Evolutionary conservation across 2,329 filamentous ascomycete species (phyloP).

Genomic region (Aspergillus fischeri): DNA sequence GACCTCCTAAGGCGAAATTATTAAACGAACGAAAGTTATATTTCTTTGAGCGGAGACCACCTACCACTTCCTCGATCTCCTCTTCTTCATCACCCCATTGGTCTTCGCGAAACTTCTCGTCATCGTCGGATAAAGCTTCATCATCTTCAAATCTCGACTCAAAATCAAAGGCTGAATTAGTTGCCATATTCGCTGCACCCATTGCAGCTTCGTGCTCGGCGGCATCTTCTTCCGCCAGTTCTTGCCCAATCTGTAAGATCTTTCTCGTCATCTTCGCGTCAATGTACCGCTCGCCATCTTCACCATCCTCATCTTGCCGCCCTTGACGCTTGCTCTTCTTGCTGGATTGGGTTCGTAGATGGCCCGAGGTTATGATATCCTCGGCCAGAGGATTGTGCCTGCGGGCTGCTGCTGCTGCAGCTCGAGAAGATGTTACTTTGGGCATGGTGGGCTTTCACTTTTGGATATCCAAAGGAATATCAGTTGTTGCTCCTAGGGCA

Average conservation of each 20-base stretch:
- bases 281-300: slow-evolving; percentile 67
- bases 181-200: slow-evolving; percentile 39
- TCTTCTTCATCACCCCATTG: slow-evolving; percentile 82
- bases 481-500: background rate
- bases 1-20: slow-evolving; percentile 56
- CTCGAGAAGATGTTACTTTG: slow-evolving; percentile 62
- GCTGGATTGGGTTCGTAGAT: slow-evolving; percentile 69
- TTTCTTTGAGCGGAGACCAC: slow-evolving; percentile 5
- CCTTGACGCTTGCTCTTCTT: slow-evolving; percentile 65
- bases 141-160: slow-evolving; percentile 66
- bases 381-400: slow-evolving; percentile 90
- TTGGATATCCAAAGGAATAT: background rate
- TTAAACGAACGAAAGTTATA: background rate
- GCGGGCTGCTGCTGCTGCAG: slow-evolving; percentile 54
- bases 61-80: slow-evolving; percentile 48
- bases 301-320: slow-evolving; percentile 50
- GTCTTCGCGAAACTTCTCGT: slow-evolving; percentile 54
- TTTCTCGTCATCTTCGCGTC: slow-evolving; percentile 84
- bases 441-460: slow-evolving; percentile 57
- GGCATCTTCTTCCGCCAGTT: slow-evolving; percentile 78
- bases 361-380: slow-evolving; percentile 69
- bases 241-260: slow-evolving; percentile 84
- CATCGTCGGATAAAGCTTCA: slow-evolving; percentile 44
- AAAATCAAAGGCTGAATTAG: slow-evolving; percentile 71
- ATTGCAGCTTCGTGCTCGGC: slow-evolving; percentile 41